Evolutionary conservation across 768 basidiomycete species (phyloP).

Genomic region (Podaxis sp.): DNA sequence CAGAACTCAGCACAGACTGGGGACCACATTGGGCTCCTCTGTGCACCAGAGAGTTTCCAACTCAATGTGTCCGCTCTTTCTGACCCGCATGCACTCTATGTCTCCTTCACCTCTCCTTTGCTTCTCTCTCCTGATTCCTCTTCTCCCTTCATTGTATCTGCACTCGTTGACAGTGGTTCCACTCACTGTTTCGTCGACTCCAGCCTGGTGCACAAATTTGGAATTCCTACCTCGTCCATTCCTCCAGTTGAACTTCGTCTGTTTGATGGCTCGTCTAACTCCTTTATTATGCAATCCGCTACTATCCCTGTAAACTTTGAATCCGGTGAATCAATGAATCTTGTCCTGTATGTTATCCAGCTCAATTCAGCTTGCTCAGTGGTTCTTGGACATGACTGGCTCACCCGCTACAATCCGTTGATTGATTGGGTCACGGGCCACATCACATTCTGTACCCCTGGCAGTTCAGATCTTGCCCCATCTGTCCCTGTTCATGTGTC

Average conservation of each 20-base stretch:
- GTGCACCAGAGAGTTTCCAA: too few relatives aligned
- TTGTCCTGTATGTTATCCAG: slow-evolving; percentile 7
- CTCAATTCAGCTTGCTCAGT: background rate
- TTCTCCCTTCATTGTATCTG: background rate
- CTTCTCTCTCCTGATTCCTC: background rate
- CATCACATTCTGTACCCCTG: too few relatives aligned
- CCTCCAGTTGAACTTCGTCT: background rate
- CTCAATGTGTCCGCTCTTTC: too few relatives aligned
- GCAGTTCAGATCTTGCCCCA: too few relatives aligned
- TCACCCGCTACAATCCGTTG: too few relatives aligned
- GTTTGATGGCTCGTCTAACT: slow-evolving; percentile 9
- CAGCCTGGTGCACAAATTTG: background rate
- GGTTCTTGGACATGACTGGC: too few relatives aligned
- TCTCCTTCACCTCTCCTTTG: background rate
- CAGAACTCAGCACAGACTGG: background rate
- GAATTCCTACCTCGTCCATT: background rate
- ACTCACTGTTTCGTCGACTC: background rate
- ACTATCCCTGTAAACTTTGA: background rate
- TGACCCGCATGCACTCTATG: too few relatives aligned
- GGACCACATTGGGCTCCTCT: background rate
- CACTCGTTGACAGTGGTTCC: background rate
- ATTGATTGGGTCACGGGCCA: too few relatives aligned
- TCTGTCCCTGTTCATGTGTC: too few relatives aligned
- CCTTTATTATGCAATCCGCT: background rate
- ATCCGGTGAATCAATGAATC: too few relatives aligned